These are phyloP conservation scores for Vanderwaltozyma yarrowii DNA, from an alignment of 805 yeast genomes.

Conservation along the genomic window DNA sequence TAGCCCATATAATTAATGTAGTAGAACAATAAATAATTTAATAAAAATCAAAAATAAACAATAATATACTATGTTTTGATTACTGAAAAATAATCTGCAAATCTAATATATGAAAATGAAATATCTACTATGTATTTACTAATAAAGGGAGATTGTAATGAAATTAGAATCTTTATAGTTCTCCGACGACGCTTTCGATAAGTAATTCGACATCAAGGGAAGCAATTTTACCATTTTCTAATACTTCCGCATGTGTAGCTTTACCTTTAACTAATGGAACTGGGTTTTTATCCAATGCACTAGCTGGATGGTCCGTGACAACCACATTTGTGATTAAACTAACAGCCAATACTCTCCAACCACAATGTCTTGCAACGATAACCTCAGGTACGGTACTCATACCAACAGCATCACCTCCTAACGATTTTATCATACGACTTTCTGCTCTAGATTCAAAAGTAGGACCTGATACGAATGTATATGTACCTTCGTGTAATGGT, in stretches of 20 bases:
- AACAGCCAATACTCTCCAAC: slow-evolving; percentile 71
- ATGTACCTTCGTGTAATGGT: slow-evolving; percentile 74
- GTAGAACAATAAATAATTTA: too few relatives aligned
- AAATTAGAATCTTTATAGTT: slow-evolving; percentile 18
- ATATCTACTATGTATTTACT: too few relatives aligned
- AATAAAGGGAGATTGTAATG: too few relatives aligned
- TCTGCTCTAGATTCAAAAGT: slow-evolving; percentile 92
- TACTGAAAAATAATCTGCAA: too few relatives aligned
- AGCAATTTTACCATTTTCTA: slow-evolving; percentile 71
- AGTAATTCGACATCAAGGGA: slow-evolving; percentile 69
- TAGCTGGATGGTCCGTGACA: slow-evolving; percentile 57
- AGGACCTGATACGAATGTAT: slow-evolving; percentile 83
- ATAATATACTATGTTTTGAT: too few relatives aligned
- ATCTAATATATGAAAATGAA: too few relatives aligned
- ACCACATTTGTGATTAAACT: slow-evolving; percentile 81
- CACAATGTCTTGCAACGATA: slow-evolving; percentile 82
- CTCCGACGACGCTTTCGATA: slow-evolving; percentile 51
- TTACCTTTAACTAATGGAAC: slow-evolving; percentile 53
- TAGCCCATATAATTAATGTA: too few relatives aligned
- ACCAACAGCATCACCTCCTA: slow-evolving; percentile 93
- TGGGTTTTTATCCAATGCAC: slow-evolving; percentile 48
- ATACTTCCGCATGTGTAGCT: slow-evolving; percentile 89
- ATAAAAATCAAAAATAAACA: too few relatives aligned
- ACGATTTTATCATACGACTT: slow-evolving; percentile 53
- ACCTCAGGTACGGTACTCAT: slow-evolving; percentile 98